These are phyloP conservation scores for Camillea tinctor DNA, from an alignment of 2,329 filamentous ascomycete species.

Conservation along the genomic window DNA sequence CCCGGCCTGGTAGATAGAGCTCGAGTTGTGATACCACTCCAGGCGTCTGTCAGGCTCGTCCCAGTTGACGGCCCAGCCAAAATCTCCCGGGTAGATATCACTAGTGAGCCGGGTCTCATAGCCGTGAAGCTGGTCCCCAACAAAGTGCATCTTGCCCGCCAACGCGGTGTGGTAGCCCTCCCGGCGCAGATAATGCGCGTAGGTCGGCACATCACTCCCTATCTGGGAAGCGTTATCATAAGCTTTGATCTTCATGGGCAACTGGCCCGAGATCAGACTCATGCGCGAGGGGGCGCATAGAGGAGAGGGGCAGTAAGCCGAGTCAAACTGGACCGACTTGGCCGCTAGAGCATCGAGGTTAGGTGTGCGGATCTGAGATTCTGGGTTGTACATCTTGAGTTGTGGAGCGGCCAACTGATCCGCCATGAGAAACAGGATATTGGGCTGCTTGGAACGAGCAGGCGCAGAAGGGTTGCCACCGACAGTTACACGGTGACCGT, in stretches of 20 bases:
- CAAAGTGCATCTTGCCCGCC: conserved; percentile 97
- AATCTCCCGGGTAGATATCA: conserved; percentile 93
- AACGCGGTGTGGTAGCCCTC: conserved; percentile 87
- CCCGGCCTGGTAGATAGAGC: conserved; percentile 86
- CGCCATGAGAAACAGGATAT: conserved; percentile 93
- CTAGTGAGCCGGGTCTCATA: conserved; percentile 92
- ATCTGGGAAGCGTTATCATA: conserved; percentile 91
- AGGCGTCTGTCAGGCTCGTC: conserved; percentile 81
- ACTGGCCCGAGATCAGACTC: conserved; percentile 88
- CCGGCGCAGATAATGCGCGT: conserved; percentile 84
- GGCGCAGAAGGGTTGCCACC: conserved; percentile 29
- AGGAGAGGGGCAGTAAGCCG: conserved; percentile 90
- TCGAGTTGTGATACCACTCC: conserved; percentile 97
- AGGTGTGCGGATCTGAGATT: conserved; percentile 88
- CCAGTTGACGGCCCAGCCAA: conserved; percentile 95
- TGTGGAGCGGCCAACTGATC: conserved; percentile 90
- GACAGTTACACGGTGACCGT: conserved; percentile 22
- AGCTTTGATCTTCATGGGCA: conserved; percentile 87
- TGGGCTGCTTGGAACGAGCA: conserved; percentile 52
- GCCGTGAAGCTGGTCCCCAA: conserved; percentile 90
- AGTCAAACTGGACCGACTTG: conserved; percentile 85
- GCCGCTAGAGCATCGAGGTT: conserved; percentile 82
- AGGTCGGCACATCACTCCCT: conserved; percentile 81
- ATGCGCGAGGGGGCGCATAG: conserved; percentile 91
- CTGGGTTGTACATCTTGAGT: conserved; percentile 86